These are phyloP conservation scores for Rasamsonia emersonii DNA, from an alignment of 2,329 filamentous ascomycete genomes.

Conservation along the genomic window DNA sequence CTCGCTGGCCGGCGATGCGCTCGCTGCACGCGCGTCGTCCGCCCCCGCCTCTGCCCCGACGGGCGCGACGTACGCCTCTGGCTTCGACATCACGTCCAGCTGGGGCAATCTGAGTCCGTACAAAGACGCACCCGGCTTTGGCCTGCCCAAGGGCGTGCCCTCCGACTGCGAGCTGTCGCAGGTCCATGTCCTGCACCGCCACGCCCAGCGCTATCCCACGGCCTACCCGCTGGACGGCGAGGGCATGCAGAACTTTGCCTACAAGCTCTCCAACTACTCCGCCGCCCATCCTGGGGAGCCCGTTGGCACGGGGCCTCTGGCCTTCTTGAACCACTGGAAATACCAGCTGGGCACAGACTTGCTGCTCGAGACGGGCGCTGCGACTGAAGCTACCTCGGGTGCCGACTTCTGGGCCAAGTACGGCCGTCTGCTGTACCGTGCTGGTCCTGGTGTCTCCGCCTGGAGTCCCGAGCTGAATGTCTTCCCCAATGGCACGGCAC, in stretches of 20 bases:
- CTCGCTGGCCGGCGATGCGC: no score
- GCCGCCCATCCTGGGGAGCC: conserved; percentile 21
- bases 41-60: conserved; percentile 11
- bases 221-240: conserved; percentile 39
- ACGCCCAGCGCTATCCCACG: conserved; percentile 47
- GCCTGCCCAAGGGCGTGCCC: conserved; percentile 37
- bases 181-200: conserved; percentile 46
- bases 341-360: conserved; percentile 39
- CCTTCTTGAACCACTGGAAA: conserved; percentile 46
- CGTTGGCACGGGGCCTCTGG: conserved; percentile 39
- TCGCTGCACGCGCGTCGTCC: no score
- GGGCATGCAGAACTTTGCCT: conserved; percentile 42
- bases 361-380: conserved; percentile 43
- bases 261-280: conserved; percentile 42
- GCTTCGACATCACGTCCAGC: conserved; percentile 22
- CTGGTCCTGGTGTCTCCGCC: conserved; percentile 37
- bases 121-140: conserved; percentile 16
- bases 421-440: conserved; percentile 45
- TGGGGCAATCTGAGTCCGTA: conserved; percentile 26
- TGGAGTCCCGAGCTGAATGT: conserved; percentile 38
- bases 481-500: conserved; percentile 38
- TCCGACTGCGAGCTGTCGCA: conserved; percentile 49
- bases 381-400: conserved; percentile 43
- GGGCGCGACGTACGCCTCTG: conserved; percentile 17
- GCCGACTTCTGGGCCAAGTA: conserved; percentile 48